Conservation (phyloP, 352 stramenopile genomes). For the Globisporangium nunn region DNA sequence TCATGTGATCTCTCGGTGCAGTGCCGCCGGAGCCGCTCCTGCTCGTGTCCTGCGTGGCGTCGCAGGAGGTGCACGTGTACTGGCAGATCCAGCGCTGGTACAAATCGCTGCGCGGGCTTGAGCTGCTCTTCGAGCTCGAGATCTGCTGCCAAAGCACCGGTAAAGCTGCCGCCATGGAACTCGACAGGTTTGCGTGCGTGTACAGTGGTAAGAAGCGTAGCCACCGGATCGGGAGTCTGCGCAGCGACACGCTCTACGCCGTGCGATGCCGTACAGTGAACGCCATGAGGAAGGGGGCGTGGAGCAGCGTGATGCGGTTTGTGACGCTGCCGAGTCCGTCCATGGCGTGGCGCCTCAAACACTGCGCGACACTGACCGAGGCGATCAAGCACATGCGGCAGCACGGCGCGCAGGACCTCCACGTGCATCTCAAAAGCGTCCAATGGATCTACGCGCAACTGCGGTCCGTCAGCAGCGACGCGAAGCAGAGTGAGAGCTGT, state of each 20-base stretch:
- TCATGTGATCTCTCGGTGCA: constrained; percentile 9
- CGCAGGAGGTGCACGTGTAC: constrained; percentile 38
- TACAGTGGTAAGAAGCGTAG: constrained; percentile 29
- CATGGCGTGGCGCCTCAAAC: constrained; percentile 43
- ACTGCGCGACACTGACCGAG: constrained; percentile 41
- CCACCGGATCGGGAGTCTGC: constrained; percentile 25
- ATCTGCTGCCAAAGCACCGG: constrained; percentile 24
- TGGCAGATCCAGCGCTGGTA: constrained; percentile 49
- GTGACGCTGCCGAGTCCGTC: constrained; percentile 43
- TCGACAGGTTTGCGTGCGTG: constrained; percentile 30
- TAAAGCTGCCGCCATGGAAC: constrained; percentile 9
- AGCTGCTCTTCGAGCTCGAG: constrained; percentile 48
- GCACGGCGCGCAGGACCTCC: constrained; percentile 14
- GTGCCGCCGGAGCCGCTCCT: constrained; percentile 50
- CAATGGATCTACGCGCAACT: constrained; percentile 50
- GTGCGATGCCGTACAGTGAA: constrained; percentile 46
- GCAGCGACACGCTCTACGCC: constrained; percentile 33
- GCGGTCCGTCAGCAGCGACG: constrained; percentile 17
- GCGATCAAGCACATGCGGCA: constrained; percentile 32
- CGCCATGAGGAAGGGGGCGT: constrained; percentile 39
- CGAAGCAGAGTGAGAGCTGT: constrained; percentile 17
- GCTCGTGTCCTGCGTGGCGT: constrained; percentile 37
- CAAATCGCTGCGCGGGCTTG: constrained; percentile 27
- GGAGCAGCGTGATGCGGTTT: constrained; percentile 42
- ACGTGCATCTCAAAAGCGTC: constrained; percentile 26